Evolutionary conservation across 2,329 filamentous ascomycete species (phyloP).

Genomic region (Zymoseptoria pseudotritici): DNA sequence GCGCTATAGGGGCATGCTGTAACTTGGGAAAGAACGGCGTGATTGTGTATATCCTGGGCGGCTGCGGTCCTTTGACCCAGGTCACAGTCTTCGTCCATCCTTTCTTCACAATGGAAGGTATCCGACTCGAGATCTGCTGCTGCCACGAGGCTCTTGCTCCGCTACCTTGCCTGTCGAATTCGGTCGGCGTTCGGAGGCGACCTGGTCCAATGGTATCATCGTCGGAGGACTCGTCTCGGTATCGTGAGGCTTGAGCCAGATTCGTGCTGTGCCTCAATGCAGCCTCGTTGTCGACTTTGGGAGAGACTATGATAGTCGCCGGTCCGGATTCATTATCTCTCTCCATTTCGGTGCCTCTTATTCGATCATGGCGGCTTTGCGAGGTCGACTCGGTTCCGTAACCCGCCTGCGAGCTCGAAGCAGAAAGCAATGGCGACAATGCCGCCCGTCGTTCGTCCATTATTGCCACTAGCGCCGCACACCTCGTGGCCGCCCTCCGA

Average conservation of each 20-base stretch:
- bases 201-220: slow-evolving; percentile 22
- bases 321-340: background rate
- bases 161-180: slow-evolving; percentile 21
- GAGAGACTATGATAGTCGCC: background rate
- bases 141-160: slow-evolving; percentile 14
- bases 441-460: background rate
- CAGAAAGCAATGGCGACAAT: background rate
- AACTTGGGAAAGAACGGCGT: slow-evolving; percentile 53
- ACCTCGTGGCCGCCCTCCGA: background rate
- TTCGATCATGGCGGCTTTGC: background rate
- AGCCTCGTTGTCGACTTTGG: background rate
- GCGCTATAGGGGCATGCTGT: slow-evolving; percentile 58
- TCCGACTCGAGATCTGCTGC: slow-evolving; percentile 16
- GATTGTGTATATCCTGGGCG: slow-evolving; percentile 43
- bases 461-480: background rate
- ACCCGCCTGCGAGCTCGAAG: background rate
- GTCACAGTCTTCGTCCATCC: slow-evolving; percentile 33
- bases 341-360: background rate
- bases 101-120: slow-evolving; percentile 22
- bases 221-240: slow-evolving; percentile 27
- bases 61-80: slow-evolving; percentile 45
- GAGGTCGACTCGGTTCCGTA: background rate
- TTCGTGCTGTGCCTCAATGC: background rate
- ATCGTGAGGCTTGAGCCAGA: background rate
- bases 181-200: slow-evolving; percentile 18